phyloP scores from a whole-genome alignment of 331 rosid genomes.

The Malus hybrid region DNA sequence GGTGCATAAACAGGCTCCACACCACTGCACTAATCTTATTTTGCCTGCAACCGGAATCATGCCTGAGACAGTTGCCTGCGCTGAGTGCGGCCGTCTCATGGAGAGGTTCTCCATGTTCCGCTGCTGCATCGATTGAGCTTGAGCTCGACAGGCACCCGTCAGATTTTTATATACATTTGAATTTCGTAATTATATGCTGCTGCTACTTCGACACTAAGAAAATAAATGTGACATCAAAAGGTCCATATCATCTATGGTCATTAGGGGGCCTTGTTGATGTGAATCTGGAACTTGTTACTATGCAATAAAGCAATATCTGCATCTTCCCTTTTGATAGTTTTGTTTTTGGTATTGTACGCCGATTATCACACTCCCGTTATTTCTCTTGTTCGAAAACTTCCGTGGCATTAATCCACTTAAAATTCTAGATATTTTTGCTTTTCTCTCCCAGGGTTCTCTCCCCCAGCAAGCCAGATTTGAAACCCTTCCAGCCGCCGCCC shows the following conservation, averaged over 20 bases:
- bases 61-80: conserved; percentile 10
- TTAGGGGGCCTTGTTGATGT: background rate
- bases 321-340: too few relatives aligned
- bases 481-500: too few relatives aligned
- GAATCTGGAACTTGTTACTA: too few relatives aligned
- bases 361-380: background rate
- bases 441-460: too few relatives aligned
- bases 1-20: background rate
- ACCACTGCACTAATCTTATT: conserved; percentile 16
- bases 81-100: conserved; percentile 12
- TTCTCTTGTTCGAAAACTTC: background rate
- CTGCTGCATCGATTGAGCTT: conserved; percentile 10
- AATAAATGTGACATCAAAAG: too few relatives aligned
- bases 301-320: background rate
- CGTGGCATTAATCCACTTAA: too few relatives aligned
- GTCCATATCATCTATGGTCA: background rate
- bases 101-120: conserved; percentile 17
- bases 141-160: background rate
- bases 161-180: background rate
- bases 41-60: conserved; percentile 13
- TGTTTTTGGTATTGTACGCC: background rate
- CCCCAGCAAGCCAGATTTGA: too few relatives aligned
- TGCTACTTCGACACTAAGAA: background rate
- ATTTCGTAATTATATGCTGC: background rate
- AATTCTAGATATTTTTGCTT: too few relatives aligned